phyloP scores from a whole-genome alignment of 2,329 filamentous ascomycete genomes.

The Exophiala calicioides region DNA sequence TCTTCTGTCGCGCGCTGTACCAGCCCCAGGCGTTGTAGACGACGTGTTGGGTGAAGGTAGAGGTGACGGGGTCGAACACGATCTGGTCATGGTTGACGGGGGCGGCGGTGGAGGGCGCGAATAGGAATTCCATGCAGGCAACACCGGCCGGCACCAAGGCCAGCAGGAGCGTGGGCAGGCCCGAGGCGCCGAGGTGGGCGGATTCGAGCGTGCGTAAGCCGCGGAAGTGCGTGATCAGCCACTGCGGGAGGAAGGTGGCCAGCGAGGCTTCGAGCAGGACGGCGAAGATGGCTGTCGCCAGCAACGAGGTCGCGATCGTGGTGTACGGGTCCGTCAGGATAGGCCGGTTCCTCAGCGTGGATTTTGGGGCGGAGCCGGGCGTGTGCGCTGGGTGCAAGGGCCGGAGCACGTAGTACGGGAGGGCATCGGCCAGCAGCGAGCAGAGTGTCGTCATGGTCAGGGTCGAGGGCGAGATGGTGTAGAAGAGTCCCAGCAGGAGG shows the following conservation, averaged over 20 bases:
- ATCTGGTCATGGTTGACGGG: constrained; percentile 34
- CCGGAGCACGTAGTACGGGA: constrained; percentile 76
- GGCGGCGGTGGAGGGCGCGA: constrained; percentile 57
- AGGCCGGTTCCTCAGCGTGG: constrained; percentile 59
- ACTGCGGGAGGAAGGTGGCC: constrained; percentile 67
- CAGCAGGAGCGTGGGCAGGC: constrained; percentile 45
- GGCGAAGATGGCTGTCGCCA: constrained; percentile 73
- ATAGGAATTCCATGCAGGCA: constrained; percentile 75
- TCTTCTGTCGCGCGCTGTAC: constrained; percentile 59
- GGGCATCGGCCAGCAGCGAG: constrained; percentile 66
- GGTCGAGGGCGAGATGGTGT: constrained; percentile 65
- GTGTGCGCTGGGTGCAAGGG: constrained; percentile 66
- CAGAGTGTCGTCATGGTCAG: constrained; percentile 64
- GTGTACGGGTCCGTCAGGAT: constrained; percentile 66
- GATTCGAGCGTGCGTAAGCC: constrained; percentile 67
- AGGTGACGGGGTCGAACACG: constrained; percentile 64
- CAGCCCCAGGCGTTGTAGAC: constrained; percentile 62
- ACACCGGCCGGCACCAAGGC: constrained; percentile 68
- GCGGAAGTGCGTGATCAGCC: constrained; percentile 75
- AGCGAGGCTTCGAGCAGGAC: constrained; percentile 70
- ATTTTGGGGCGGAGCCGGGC: constrained; percentile 45
- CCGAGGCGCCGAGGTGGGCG: constrained; percentile 64
- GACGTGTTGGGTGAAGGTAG: constrained; percentile 69
- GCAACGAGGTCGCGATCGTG: constrained; percentile 64
- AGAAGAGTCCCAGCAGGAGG: constrained; percentile 77